phyloP scores from a whole-genome alignment of 2,329 filamentous ascomycete species.

The Penicillium aurantiogriseum region DNA sequence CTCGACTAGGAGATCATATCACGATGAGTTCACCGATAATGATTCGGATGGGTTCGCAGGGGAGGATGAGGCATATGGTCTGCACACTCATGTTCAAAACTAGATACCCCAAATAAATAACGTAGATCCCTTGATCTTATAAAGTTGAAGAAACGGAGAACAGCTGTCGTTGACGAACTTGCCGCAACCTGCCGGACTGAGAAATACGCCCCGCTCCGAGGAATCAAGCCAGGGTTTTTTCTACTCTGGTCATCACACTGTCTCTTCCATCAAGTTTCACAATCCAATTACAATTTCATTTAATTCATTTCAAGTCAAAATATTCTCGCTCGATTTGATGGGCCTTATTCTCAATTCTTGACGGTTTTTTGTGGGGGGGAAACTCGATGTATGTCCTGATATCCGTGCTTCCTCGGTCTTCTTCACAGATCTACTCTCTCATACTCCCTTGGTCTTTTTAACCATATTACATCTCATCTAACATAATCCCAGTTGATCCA shows the following conservation, averaged over 20 bases:
- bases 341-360: background rate
- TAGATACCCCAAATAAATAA: conserved; percentile 4
- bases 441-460: background rate
- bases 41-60: conserved; percentile 49
- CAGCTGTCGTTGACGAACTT: background rate
- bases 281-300: conserved; percentile 11
- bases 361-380: conserved; percentile 1
- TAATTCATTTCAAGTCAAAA: background rate
- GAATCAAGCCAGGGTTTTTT: conserved; percentile 18
- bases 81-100: conserved; percentile 38
- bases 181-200: conserved; percentile 30
- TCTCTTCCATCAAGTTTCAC: conserved; percentile 12
- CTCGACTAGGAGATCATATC: conserved; percentile 45
- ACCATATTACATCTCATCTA: background rate
- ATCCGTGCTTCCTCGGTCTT: conserved; percentile 6
- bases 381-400: conserved; percentile 13
- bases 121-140: conserved; percentile 1
- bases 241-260: conserved; percentile 11
- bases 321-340: background rate
- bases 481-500: conserved; percentile 1
- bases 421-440: conserved; percentile 3
- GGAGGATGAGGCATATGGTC: conserved; percentile 41
- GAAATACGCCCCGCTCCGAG: conserved; percentile 33
- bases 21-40: conserved; percentile 55
- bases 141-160: conserved; percentile 2